Evolutionary conservation across 2,329 filamentous ascomycete species (phyloP).

Genomic region (Albophoma yamanashiensis): DNA sequence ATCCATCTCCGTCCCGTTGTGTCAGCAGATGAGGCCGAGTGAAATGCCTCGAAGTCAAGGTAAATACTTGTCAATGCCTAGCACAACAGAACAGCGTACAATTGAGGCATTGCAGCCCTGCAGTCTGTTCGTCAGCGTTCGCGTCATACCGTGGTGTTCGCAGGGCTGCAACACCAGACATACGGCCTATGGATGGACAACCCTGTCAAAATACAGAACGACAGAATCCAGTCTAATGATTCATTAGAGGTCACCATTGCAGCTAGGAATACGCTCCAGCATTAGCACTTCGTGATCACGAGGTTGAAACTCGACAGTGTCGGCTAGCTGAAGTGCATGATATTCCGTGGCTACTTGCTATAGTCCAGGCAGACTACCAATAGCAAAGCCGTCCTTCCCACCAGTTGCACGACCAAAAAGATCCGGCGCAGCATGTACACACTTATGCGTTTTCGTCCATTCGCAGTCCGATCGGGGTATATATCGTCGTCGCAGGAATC

Average conservation of each 20-base stretch:
- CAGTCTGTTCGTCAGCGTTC: not conserved
- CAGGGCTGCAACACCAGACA: not conserved
- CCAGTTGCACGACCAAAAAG: not conserved
- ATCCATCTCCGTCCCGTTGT: not conserved
- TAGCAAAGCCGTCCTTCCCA: not conserved
- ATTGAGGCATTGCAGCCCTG: not conserved
- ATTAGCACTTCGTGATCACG: not conserved
- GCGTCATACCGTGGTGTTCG: not conserved
- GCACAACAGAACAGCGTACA: not conserved
- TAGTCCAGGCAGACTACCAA: not conserved
- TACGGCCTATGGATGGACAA: not conserved
- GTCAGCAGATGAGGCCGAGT: too few relatives aligned
- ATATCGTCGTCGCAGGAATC: not conserved
- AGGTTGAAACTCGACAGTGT: not conserved
- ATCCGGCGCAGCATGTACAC: not conserved
- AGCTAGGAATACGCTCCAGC: not conserved
- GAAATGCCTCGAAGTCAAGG: not conserved
- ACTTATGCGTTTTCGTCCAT: not conserved
- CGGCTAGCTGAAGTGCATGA: not conserved
- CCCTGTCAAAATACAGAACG: not conserved
- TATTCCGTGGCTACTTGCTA: not conserved
- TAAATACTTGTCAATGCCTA: not conserved
- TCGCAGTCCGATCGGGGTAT: not conserved
- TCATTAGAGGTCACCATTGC: not conserved
- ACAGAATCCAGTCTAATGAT: not conserved